Evolutionary conservation across 176 grass and related monocot species (phyloP).

Genomic region (Alopecurus myosuroides): DNA sequence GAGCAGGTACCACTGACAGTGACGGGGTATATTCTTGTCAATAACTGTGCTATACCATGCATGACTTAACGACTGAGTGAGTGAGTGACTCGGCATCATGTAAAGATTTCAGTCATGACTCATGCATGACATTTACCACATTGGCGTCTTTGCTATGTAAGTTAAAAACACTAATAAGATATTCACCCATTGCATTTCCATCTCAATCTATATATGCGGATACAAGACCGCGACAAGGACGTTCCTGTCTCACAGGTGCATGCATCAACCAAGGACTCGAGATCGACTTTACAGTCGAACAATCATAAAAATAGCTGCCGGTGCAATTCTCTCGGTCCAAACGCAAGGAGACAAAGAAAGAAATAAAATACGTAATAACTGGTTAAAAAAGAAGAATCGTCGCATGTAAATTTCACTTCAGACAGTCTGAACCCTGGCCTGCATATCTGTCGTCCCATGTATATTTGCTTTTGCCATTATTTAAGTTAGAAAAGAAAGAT

Average conservation of each 20-base stretch:
- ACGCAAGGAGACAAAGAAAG: not conserved
- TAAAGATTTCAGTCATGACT: too few species aligned
- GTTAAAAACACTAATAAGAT: not conserved
- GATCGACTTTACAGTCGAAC: not conserved
- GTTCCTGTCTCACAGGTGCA: not conserved
- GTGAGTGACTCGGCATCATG: too few species aligned
- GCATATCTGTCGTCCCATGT: not conserved
- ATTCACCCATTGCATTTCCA: not conserved
- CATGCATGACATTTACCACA: too few species aligned
- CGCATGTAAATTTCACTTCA: not conserved
- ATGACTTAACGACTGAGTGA: too few species aligned
- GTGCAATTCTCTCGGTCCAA: not conserved
- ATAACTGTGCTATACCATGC: too few species aligned
- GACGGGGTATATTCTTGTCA: too few species aligned
- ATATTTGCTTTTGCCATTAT: not conserved
- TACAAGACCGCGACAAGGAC: not conserved
- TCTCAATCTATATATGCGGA: not conserved
- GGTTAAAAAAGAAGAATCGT: not conserved
- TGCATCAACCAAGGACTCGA: not conserved
- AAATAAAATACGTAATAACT: not conserved
- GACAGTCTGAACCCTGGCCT: not conserved
- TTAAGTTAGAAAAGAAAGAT: not conserved
- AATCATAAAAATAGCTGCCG: not conserved
- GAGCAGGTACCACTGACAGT: not conserved
- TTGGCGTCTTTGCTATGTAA: too few species aligned